Evolutionary conservation across 2,329 filamentous ascomycete species (phyloP).

Genomic region (Microcyclospora pomicola): DNA sequence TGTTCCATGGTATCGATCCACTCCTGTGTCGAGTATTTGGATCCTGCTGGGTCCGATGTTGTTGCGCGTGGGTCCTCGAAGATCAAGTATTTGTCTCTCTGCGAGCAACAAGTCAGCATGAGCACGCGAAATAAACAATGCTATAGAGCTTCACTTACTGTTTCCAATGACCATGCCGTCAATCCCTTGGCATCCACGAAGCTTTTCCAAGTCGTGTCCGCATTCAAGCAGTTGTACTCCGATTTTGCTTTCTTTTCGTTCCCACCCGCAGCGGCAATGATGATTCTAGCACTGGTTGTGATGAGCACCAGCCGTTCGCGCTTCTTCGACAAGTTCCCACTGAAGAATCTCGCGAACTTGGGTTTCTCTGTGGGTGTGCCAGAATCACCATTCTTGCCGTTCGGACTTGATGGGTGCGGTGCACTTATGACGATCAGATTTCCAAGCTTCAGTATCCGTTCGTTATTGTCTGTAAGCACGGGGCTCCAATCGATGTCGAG

Average conservation of each 20-base stretch:
- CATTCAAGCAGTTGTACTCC: slow-evolving; percentile 68
- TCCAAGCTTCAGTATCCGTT: slow-evolving; percentile 85
- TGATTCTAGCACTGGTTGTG: slow-evolving; percentile 77
- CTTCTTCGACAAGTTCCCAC: slow-evolving; percentile 81
- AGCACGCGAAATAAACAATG: slow-evolving; percentile 6
- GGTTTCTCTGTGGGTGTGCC: slow-evolving; percentile 42
- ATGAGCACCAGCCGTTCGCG: slow-evolving; percentile 87
- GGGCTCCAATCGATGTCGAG: slow-evolving; percentile 98
- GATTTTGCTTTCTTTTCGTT: slow-evolving; percentile 93
- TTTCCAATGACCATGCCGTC: slow-evolving; percentile 81
- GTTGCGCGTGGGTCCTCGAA: slow-evolving; percentile 86
- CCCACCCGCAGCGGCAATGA: slow-evolving; percentile 79
- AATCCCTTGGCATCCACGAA: slow-evolving; percentile 78
- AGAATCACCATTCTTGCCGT: slow-evolving; percentile 56
- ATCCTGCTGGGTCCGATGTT: slow-evolving; percentile 46
- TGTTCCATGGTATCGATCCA: slow-evolving; percentile 85
- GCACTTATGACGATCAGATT: slow-evolving; percentile 76
- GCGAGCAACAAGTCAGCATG: slow-evolving; percentile 4
- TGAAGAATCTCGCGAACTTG: slow-evolving; percentile 88
- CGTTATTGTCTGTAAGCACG: slow-evolving; percentile 77
- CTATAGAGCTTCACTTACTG: slow-evolving; percentile 47
- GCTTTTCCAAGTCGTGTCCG: slow-evolving; percentile 65
- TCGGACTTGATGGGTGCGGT: slow-evolving; percentile 60
- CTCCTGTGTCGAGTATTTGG: slow-evolving; percentile 62
- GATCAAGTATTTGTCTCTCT: slow-evolving; percentile 80